Evolutionary conservation across 2,329 filamentous ascomycete species (phyloP), one percentile per base, ranked within the genome.

Genomic region (Dactylonectria macrodidyma): DNA sequence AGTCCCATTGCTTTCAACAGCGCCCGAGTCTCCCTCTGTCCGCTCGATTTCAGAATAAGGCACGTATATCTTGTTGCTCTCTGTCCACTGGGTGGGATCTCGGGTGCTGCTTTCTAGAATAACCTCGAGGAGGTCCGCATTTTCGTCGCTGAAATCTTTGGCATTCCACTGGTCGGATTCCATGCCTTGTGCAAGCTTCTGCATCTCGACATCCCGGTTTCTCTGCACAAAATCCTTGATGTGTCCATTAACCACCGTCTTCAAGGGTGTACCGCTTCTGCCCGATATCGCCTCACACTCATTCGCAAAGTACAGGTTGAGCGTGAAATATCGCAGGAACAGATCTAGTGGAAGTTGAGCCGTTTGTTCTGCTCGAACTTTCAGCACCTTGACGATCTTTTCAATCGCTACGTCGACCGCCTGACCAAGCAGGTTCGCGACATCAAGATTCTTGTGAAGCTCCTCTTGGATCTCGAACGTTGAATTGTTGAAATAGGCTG

Each of bases 271-370:
- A 9, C 93, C 93, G 66, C 93, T 93, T 64, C 93, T 88, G 1
- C 94, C 93, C 24, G 93, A 95, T 22, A 96, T 91, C 16, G 93
- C 92, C 80, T 97, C 94, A 76, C 94, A 96, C 78, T 97, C 94
- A 68, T 95, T 94, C 54, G 93, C 92, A 79, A 97, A 96, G 63
- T 94, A 89, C 8, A 94, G 85, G 75, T 95, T 96, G 38, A 97
- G 86, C 1, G 89, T 93, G 74, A 95, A 95, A 79, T 96, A 96
- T 44, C 94, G 89, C 50, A 96, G 82, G 79, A 97, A 97, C 73
- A 89, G 87, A 54, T 89, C 84, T 2, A 94, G 85, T 1, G 92
- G 88, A 10, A 95, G 83, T 33, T 88, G 88, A 2, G 89, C 87
- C 52, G 90, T 92, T 77, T 95, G 92, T 70, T 95, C 93, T 3